phyloP scores from a whole-genome alignment of 768 basidiomycete genomes.

The Amanita rubescens region DNA sequence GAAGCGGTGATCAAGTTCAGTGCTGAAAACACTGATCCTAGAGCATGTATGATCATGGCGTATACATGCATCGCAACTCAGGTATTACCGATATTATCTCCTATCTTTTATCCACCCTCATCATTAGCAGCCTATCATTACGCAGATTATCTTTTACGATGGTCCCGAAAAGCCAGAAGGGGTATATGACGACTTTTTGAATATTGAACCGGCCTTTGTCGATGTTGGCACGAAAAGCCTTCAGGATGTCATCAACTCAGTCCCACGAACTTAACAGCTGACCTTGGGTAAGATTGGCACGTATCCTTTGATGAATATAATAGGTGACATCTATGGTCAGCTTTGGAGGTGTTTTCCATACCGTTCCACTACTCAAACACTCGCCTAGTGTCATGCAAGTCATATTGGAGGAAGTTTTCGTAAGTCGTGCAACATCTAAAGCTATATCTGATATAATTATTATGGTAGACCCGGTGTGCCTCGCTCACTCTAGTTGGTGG shows the following conservation, averaged over 20 bases:
- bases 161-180: conserved; percentile 35
- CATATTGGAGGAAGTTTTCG: conserved; percentile 30
- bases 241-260: conserved; percentile 23
- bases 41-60: conserved; percentile 23
- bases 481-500: not conserved
- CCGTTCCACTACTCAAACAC: conserved; percentile 26
- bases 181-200: conserved; percentile 41
- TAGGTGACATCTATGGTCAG: conserved; percentile 6
- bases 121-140: conserved; percentile 12
- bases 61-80: not conserved
- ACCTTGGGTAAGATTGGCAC: conserved; percentile 6
- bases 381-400: conserved; percentile 23
- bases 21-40: conserved; percentile 38
- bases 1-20: conserved; percentile 36
- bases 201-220: conserved; percentile 26
- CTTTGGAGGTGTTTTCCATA: conserved; percentile 23
- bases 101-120: not conserved
- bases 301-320: conserved; percentile 3
- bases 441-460: too few species aligned
- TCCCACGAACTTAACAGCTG: conserved; percentile 20
- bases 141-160: conserved; percentile 43
- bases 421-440: too few species aligned
- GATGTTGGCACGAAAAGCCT: conserved; percentile 29
- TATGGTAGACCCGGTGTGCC: not conserved
- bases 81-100: not conserved